Evolutionary conservation across 495 filamentous ascomycete genomes (phyloP), one percentile per base, ranked within the genome.

Genomic region (Aspergillus coremiiformis): DNA sequence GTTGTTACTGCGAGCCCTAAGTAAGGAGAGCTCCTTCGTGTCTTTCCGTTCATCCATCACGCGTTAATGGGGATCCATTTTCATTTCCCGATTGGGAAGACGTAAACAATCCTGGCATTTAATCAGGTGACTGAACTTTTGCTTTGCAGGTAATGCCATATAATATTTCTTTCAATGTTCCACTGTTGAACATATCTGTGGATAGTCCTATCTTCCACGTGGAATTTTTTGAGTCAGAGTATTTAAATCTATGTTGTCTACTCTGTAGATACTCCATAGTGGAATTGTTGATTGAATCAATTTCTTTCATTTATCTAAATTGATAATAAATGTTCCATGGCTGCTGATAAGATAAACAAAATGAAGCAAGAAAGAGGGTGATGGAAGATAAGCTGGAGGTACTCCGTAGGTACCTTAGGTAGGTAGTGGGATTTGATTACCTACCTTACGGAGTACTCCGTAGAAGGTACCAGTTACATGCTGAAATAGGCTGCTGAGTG

Each of bases 101-200:
- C 12, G 63, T 66, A 66, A 66, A 66, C 60, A 66, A 61, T 37
- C 51, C 49, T 49, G 33, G 21, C 33, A n/a, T n/a, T n/a, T n/a
- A 4, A 39, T 60, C 58, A 60, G 47, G 58, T 57, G 58, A 57
- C 51, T 26, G 37, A 9, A 19, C 4, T 44, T 20, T 30, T 24
- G n/a, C 26, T 52, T 53, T 53, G n/a, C n/a, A n/a, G n/a, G n/a
- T n/a, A n/a, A n/a, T n/a, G n/a, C n/a, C n/a, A n/a, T n/a, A n/a
- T n/a, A n/a, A n/a, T n/a, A n/a, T n/a, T n/a, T n/a, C n/a, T n/a
- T n/a, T n/a, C n/a, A n/a, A n/a, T n/a, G n/a, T n/a, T n/a, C n/a
- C n/a, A n/a, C n/a, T n/a, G n/a, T n/a, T n/a, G n/a, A n/a, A n/a
- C n/a, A n/a, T n/a, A n/a, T 11, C 37, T 7, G 37, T 41, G 37